These are phyloP conservation scores for Candida maesae DNA, from an alignment of 805 yeast genomes.

Conservation along the genomic window DNA sequence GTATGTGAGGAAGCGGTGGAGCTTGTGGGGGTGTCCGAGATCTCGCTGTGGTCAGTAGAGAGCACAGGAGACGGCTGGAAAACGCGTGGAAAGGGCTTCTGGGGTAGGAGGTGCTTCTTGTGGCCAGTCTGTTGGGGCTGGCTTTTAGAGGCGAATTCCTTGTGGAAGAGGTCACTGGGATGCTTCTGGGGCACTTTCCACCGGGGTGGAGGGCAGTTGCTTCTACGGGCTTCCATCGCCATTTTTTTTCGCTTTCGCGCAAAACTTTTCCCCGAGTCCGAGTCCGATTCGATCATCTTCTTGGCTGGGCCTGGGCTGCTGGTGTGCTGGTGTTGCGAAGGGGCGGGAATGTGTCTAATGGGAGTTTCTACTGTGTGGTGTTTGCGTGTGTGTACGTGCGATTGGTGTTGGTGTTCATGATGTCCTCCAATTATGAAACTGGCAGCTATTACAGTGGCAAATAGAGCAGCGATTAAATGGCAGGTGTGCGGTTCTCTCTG, in stretches of 20 bases:
- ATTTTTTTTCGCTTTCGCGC: background rate
- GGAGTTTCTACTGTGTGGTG: background rate
- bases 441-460: constrained; percentile 12
- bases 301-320: background rate
- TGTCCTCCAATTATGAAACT: constrained; percentile 22
- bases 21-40: background rate
- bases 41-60: background rate
- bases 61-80: constrained; percentile 2
- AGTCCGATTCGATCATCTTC: no score
- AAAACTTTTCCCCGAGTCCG: background rate
- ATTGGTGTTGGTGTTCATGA: background rate
- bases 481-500: constrained; percentile 2
- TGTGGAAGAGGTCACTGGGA: background rate
- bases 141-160: no score
- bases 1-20: no score
- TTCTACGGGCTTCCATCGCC: background rate
- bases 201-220: no score
- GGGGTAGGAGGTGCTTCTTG: no score
- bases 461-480: constrained; percentile 21
- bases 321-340: background rate
- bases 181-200: no score
- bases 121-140: background rate
- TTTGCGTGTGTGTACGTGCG: no score
- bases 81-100: no score
- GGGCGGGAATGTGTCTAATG: background rate